Percentiles rank a stretch among this genome's conserved stretches.
These are phyloP conservation scores for Dinochytrium kinnereticum DNA, from an alignment of 371 early-diverging fungal genomes.

Conservation along the genomic window DNA sequence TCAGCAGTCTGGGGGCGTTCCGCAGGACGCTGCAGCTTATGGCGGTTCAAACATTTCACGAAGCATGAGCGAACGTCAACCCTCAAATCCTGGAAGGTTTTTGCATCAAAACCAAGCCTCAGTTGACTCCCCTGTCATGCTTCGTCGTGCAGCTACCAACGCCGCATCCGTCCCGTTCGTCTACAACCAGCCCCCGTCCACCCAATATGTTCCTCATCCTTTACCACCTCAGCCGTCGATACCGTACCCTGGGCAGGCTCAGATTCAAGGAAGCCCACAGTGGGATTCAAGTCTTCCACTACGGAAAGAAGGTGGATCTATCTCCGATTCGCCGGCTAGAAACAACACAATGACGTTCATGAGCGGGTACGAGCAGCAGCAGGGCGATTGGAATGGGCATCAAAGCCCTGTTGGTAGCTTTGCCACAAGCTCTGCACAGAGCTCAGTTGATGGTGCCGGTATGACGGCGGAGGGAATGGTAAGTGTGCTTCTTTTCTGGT, in stretches of 20 bases:
- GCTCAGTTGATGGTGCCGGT: not conserved
- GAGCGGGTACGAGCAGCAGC: too few species aligned
- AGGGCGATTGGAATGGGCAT: not conserved
- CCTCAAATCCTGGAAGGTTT: too few species aligned
- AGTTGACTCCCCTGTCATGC: not conserved
- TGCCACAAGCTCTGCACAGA: not conserved
- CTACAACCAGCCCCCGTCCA: not conserved
- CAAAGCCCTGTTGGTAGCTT: not conserved
- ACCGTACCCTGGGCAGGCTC: not conserved
- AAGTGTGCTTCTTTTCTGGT: too few species aligned
- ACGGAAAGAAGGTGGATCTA: not conserved
- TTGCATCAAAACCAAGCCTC: too few species aligned
- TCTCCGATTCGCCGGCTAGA: not conserved
- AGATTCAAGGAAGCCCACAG: too few species aligned
- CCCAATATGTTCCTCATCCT: not conserved
- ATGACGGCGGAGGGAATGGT: constrained; percentile 4
- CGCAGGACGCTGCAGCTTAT: not conserved
- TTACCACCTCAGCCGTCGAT: not conserved
- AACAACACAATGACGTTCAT: not conserved
- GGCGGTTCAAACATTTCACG: not conserved
- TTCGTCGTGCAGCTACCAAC: not conserved
- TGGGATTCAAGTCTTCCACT: not conserved
- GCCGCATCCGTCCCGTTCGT: not conserved
- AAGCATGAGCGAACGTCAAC: not conserved
- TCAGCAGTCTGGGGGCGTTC: not conserved